Conservation (phyloP, 2,329 filamentous ascomycete species). For the Beauveria asiatica region DNA sequence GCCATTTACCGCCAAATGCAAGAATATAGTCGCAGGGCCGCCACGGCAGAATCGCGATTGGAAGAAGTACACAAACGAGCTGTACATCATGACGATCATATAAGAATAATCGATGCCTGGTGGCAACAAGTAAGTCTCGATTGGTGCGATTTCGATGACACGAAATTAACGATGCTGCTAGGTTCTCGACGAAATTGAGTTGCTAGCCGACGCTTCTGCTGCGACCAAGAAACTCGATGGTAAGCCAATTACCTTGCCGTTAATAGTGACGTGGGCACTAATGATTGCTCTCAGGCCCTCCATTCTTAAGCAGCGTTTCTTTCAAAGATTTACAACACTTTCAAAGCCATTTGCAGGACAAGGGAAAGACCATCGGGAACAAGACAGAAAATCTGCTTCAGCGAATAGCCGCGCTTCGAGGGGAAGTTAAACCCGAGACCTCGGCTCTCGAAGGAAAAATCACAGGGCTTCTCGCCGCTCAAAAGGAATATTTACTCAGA, state of each 20-base stretch:
- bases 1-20: constrained; percentile 96
- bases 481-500: constrained; percentile 74
- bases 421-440: constrained; percentile 56
- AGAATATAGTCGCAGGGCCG: constrained; percentile 89
- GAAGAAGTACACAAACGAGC: constrained; percentile 72
- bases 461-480: constrained; percentile 63
- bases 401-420: constrained; percentile 42
- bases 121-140: constrained; percentile 68
- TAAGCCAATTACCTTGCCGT: constrained; percentile 17
- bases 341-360: constrained; percentile 68
- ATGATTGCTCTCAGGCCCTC: constrained; percentile 31
- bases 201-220: constrained; percentile 45
- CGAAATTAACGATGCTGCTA: constrained; percentile 21
- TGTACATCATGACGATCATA: constrained; percentile 82
- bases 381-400: constrained; percentile 63
- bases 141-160: neutral
- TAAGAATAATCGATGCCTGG: constrained; percentile 87
- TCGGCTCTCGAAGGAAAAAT: constrained; percentile 67
- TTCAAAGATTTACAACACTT: constrained; percentile 65
- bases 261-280: neutral
- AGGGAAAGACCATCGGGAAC: constrained; percentile 66
- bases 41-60: constrained; percentile 70
- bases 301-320: constrained; percentile 49
- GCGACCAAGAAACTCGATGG: constrained; percentile 35
- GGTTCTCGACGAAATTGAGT: constrained; percentile 56